Evolutionary conservation across 768 basidiomycete genomes (phyloP).

Genomic region (Gloeophyllum trabeum): DNA sequence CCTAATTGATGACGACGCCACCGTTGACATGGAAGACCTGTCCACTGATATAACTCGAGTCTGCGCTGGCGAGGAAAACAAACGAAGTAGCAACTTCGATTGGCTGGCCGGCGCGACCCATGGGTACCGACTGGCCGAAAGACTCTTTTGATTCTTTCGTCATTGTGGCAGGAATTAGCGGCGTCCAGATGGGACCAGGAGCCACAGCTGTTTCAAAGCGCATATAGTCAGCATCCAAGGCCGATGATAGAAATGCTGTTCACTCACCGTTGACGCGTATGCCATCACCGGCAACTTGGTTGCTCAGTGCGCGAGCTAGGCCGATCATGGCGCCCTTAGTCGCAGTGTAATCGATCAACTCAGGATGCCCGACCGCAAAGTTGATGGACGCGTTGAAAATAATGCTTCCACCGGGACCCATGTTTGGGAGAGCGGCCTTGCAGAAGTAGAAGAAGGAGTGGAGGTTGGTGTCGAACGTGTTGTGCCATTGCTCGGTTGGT

Average conservation of each 20-base stretch:
- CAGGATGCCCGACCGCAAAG: conserved; percentile 29
- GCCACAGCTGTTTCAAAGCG: conserved; percentile 17
- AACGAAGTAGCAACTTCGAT: conserved; percentile 36
- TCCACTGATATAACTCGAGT: conserved; percentile 32
- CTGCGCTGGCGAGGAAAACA: conserved; percentile 35
- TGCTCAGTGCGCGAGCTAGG: conserved; percentile 35
- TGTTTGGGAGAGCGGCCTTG: conserved; percentile 33
- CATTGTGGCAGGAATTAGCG: conserved; percentile 29
- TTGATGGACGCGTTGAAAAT: conserved; percentile 35
- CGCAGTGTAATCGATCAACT: conserved; percentile 41
- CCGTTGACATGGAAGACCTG: conserved; percentile 20
- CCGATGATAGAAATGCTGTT: conserved; percentile 3
- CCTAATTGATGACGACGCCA: conserved; percentile 17
- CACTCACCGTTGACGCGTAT: conserved; percentile 32
- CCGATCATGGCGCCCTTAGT: conserved; percentile 43
- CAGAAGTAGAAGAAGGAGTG: conserved; percentile 35
- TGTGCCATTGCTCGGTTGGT: conserved; percentile 29
- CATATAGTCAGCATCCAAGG: conserved; percentile 1
- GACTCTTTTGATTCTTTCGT: conserved; percentile 19
- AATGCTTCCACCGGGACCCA: conserved; percentile 18
- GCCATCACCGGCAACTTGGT: conserved; percentile 36
- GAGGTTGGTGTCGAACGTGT: conserved; percentile 26
- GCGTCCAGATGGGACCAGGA: conserved; percentile 38
- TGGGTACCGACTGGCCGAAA: conserved; percentile 24
- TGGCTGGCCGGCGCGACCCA: conserved; percentile 38